Evolutionary conservation across 768 basidiomycete species (phyloP), one percentile per base, ranked within the genome.

Genomic region (Aureoboletus auriporus): DNA sequence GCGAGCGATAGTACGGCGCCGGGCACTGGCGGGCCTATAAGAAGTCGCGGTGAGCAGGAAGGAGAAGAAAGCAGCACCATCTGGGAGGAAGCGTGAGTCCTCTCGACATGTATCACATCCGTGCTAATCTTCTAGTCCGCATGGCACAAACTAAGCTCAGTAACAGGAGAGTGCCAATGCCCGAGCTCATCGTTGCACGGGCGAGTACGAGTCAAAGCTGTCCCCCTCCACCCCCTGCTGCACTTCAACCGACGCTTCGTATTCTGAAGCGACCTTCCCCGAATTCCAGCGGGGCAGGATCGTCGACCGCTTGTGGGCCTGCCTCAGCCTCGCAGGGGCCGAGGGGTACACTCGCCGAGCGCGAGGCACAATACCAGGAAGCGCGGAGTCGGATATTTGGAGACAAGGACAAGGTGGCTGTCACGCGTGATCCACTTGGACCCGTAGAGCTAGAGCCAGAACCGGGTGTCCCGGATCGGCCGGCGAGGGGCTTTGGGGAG

Each of bases 341-440:
- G 20, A 50, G 69, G 36, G 57, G 63, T 10, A 51, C 71, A 8
- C 68, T 86, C 4, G 75, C 80, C 30, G 83, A 86, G 47, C 77
- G 86, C 36, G 86, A 88, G 61, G 83, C 79, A 14, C 76, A 81
- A 46, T 90, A 90, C 62, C 77, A 83, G 47, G 84, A 80, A 16
- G 86, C 88, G 3, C 70, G 88, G 26, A 79, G 83, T 46, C 75
- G 88, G 17, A 89, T 90, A 44, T 90, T 89, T 51, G 80, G 82
- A 4, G 56, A 54, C 14, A 52, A 58, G 26, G 51, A 54, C 13
- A 37, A 42, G 44, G 55, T 54, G 12, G 55, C 46, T 0, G 44
- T 66, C 20, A 42, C 65, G 33, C 67, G 71, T 3, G 62, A 70
- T 45, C 70, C 71, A 27, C 52, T 63, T 13, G 71, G 71, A 0